phyloP scores from a whole-genome alignment of 2,329 filamentous ascomycete species.

The Apiospora marii region DNA sequence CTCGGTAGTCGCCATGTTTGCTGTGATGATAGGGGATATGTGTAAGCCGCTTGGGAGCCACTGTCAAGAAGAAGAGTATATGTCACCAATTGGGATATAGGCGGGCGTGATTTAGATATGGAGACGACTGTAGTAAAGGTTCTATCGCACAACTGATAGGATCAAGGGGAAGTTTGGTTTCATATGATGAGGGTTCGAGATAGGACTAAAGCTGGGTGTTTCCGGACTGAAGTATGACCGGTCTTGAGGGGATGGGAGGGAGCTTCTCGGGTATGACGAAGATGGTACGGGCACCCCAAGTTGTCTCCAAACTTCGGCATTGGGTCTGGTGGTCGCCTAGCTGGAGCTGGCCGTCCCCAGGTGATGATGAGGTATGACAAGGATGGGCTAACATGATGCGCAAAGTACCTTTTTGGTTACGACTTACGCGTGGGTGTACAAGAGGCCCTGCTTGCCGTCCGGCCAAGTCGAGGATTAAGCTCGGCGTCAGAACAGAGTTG shows the following conservation, averaged over 20 bases:
- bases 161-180: neutral
- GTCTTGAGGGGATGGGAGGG: neutral
- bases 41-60: slow-evolving; percentile 7
- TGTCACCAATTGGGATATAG: neutral
- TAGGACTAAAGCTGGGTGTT: neutral
- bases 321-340: neutral
- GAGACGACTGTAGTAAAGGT: neutral
- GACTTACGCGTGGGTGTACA: slow-evolving; percentile 18
- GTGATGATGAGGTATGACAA: slow-evolving; percentile 14
- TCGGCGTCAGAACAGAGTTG: slow-evolving; percentile 23
- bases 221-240: slow-evolving; percentile 18
- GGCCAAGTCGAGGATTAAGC: slow-evolving; percentile 16
- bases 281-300: slow-evolving; percentile 10
- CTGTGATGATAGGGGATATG: neutral
- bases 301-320: slow-evolving; percentile 21
- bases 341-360: neutral
- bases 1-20: slow-evolving; percentile 72
- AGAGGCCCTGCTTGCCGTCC: neutral
- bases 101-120: neutral
- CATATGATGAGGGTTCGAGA: neutral
- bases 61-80: neutral
- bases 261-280: slow-evolving; percentile 8
- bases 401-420: neutral
- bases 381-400: neutral
- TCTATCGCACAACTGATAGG: neutral